Base-by-base conservation (phyloP, 176 grass and related monocot genomes). In the Thinopyrum elongatum region DNA sequence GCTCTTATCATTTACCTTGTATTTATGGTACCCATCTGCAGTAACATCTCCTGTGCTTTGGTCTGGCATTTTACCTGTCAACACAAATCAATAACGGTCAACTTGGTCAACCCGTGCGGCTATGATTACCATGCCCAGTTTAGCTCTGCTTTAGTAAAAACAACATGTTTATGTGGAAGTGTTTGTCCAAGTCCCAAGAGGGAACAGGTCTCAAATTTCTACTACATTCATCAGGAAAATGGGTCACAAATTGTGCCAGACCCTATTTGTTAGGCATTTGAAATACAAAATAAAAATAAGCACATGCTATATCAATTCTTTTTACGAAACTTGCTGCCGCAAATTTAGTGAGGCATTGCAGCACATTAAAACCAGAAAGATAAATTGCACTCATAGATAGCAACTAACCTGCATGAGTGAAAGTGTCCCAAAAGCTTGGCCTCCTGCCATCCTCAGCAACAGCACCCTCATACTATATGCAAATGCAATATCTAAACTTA, bases 21-120 rank as follows among this genome's bases (percentile, higher is more conserved):
- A 94, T 63, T 89, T 91, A 74, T 91, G 89, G 83, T 94, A 94
- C 29, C 89, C 92, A 60, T 94, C 86, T 16, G 86, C 3, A n/a
- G 83, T 83, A 19, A 91, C 75, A 22, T 86, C 86, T 49, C 83
- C 83, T 7, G 67, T 89, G 62, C 86, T 89, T 21, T 86, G 86
- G 47, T 94, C 89, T 22, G 19, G 14, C 92, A 89, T 89, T 71
- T 33, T 42, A 8, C 89, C 92, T 91, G 75, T 59, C 15, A 64
- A 53, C 1, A 51, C 30, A 85, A 17, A 64, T 7, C 19, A 44
- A 63, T 77, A 82, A 31, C 31, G 1, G 21, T 35, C 27, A 66
- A 11, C 0, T 11, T 76, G 46, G 16, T 29, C 16, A 76, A 76
- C 73, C 27, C 7, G 70, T 88, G 72, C 82, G 31, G 33, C 66